Percentiles rank a stretch among this genome's conserved stretches.
Evolutionary conservation across 1,139 yeast genomes (phyloP).

Genomic region (Blastobotrys apis): DNA sequence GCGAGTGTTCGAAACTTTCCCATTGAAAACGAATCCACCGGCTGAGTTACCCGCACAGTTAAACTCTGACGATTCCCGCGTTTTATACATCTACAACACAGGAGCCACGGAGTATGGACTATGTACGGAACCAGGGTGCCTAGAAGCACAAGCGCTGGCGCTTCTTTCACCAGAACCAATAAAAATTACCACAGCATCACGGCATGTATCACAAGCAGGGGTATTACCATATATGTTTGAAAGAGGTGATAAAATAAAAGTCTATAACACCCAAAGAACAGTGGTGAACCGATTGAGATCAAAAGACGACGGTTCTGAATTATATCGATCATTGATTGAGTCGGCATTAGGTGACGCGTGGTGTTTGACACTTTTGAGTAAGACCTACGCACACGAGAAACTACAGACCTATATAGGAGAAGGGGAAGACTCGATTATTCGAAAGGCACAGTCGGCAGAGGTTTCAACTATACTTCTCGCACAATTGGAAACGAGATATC

Average conservation of each 20-base stretch:
- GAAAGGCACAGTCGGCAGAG: constrained; percentile 17
- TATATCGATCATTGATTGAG: constrained; percentile 27
- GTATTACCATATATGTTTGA: constrained; percentile 23
- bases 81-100: constrained; percentile 28
- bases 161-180: constrained; percentile 15
- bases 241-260: constrained; percentile 9
- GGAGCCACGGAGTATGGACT: constrained; percentile 15
- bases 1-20: constrained; percentile 48
- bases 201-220: constrained; percentile 20
- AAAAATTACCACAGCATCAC: constrained; percentile 9
- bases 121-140: constrained; percentile 32
- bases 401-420: too few species aligned
- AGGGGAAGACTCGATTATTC: too few species aligned
- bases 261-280: constrained; percentile 11
- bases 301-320: constrained; percentile 9
- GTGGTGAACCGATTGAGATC: constrained; percentile 12
- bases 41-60: constrained; percentile 7
- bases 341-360: constrained; percentile 33
- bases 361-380: constrained; percentile 26
- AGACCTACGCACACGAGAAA: too few species aligned
- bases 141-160: constrained; percentile 27
- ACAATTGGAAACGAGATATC: constrained; percentile 20
- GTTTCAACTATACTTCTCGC: constrained; percentile 16
- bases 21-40: constrained; percentile 36
- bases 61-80: constrained; percentile 1